Base-by-base conservation (phyloP, 2,329 filamentous ascomycete species). In the Cladosporium sp. region DNA sequence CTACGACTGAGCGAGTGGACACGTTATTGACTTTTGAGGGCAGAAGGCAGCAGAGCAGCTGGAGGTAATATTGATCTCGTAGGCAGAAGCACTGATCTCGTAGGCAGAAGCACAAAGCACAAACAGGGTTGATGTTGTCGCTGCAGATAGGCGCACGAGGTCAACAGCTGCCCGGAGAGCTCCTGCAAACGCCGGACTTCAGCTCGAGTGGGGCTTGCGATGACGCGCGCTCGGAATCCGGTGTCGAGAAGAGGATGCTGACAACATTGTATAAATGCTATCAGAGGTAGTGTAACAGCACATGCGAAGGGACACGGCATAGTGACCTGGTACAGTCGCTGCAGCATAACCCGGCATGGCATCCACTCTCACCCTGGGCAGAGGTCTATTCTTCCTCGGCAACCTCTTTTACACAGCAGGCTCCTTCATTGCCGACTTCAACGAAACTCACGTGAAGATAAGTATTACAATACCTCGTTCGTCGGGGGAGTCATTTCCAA, bases 381-480 rank as follows among this genome's bases (percentile, higher is more conserved):
- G 69, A 42, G 34, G 58, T 39, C 60, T 73, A 58, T 66, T 75
- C 38, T 56, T 67, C 25, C 58, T 74, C 28, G 65, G 66, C 25
- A 72, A 71, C 49, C 62, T 74, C 3, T 34, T 66, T 39, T 73
- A 72, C 58, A 59, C 63, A 30, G 55, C 68, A 42, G 73, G 70
- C n/a, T 67, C 70, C 25, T 75, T 71, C 56, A 8, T 67, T 6
- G 71, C 70, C 43, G 72, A 74, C 58, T 74, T 64, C 63, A 73
- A 69, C 65, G 67, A 76, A 51, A 79, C 77, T 0, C 78, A 80
- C 68, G 69, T 81, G 30, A 34, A 34, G 30, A 34, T 34, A 34
- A 34, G 30, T 34, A 34, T 12, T 12, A 34, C 9, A 8, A 5
- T 34, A 9, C 30, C 30, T 34, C 11, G 9, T 34, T 3, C 30